phyloP scores from a whole-genome alignment of 2,329 filamentous ascomycete species.

The Fusarium sp. region DNA sequence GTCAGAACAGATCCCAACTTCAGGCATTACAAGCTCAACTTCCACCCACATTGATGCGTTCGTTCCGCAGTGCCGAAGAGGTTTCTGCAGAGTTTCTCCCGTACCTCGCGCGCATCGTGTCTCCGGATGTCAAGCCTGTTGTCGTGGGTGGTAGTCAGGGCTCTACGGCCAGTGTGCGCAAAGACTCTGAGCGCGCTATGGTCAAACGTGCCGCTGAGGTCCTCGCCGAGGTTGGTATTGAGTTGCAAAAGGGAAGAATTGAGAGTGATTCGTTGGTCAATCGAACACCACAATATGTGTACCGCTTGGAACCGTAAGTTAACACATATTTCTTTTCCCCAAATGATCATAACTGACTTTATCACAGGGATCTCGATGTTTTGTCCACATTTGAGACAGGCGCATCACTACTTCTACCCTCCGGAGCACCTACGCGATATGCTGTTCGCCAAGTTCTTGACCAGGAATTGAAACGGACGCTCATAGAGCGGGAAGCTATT shows the following conservation, averaged over 20 bases:
- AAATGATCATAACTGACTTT: constrained; percentile 21
- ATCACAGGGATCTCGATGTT: constrained; percentile 74
- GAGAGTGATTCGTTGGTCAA: constrained; percentile 72
- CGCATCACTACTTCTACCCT: constrained; percentile 64
- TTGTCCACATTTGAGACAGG: constrained; percentile 80
- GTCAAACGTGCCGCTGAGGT: constrained; percentile 83
- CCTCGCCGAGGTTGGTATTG: constrained; percentile 84
- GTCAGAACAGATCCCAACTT: constrained; percentile 80
- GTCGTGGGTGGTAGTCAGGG: constrained; percentile 77
- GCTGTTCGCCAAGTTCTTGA: constrained; percentile 94
- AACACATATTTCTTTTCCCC: neutral
- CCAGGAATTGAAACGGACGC: constrained; percentile 84
- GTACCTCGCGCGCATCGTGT: constrained; percentile 84
- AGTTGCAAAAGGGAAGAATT: constrained; percentile 82
- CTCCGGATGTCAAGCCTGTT: constrained; percentile 91
- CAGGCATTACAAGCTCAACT: constrained; percentile 79
- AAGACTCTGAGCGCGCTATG: constrained; percentile 84
- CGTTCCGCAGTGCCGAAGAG: constrained; percentile 82
- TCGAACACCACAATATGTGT: constrained; percentile 79
- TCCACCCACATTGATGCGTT: constrained; percentile 75
- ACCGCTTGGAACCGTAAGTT: constrained; percentile 92
- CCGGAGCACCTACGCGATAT: constrained; percentile 82
- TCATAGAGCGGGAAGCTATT: constrained; percentile 72
- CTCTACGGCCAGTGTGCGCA: constrained; percentile 85
- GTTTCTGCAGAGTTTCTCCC: constrained; percentile 87